A percentile compares a stretch with the other conserved stretches of the same genome.
phyloP scores from a whole-genome alignment of 768 basidiomycete species.

The Auricularia cornea region DNA sequence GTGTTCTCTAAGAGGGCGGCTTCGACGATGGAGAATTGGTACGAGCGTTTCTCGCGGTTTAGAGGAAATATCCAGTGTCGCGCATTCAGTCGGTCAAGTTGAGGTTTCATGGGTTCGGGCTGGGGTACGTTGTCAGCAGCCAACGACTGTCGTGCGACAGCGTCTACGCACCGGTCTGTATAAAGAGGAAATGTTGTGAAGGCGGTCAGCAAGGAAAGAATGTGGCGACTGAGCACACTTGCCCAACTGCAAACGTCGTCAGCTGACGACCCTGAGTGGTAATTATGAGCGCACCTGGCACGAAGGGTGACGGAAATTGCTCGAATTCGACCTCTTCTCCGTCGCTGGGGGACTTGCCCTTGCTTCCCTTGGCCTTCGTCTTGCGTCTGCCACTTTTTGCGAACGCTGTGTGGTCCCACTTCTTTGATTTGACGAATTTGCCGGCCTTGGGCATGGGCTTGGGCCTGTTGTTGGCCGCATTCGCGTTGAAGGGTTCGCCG shows the following conservation, averaged over 20 bases:
- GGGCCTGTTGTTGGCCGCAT: conserved; percentile 9
- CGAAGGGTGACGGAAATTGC: conserved; percentile 76
- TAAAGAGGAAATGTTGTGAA: not conserved
- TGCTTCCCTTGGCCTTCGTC: conserved; percentile 38
- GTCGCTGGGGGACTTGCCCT: conserved; percentile 41
- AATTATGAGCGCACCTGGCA: conserved; percentile 59
- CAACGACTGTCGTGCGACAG: not conserved
- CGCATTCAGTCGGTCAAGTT: conserved; percentile 65
- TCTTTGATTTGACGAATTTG: conserved; percentile 52
- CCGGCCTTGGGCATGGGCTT: not conserved
- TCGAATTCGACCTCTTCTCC: conserved; percentile 64
- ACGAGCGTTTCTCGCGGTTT: conserved; percentile 81
- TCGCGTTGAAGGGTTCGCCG: conserved; percentile 8
- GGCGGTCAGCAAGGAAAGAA: not conserved
- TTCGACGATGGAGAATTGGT: conserved; percentile 89
- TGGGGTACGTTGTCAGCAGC: conserved; percentile 19
- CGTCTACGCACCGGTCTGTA: not conserved
- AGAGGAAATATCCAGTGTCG: conserved; percentile 89
- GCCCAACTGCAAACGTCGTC: not conserved
- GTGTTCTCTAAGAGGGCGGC: conserved; percentile 86
- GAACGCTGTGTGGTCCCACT: conserved; percentile 87
- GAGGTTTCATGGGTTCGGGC: conserved; percentile 72
- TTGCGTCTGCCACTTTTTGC: conserved; percentile 65
- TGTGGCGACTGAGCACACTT: not conserved
- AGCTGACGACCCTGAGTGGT: not conserved